A percentile compares a stretch with the other conserved stretches of the same genome.
phyloP scores from a whole-genome alignment of 257 asterid species.

The Ehretia macrophylla region DNA sequence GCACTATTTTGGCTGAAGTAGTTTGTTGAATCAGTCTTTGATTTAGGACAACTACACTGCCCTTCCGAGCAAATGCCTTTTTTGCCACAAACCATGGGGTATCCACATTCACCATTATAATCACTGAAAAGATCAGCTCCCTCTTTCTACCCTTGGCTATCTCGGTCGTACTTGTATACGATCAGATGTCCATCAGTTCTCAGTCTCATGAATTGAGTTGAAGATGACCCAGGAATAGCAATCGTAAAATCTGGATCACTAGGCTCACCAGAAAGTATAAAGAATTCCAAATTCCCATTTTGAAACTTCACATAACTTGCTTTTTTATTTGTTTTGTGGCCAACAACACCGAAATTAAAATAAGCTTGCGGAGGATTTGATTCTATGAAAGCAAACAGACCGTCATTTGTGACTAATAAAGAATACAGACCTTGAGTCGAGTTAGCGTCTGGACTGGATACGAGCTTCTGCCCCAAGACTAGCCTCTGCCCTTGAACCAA shows the following conservation, averaged over 20 bases:
- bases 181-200: conserved; percentile 25
- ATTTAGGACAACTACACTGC: conserved; percentile 39
- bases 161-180: no score
- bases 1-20: conserved; percentile 21
- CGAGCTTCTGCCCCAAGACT: conserved; percentile 15
- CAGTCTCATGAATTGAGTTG: conserved; percentile 14
- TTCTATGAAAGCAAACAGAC: conserved; percentile 14
- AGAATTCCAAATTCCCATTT: conserved; percentile 8
- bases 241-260: background rate
- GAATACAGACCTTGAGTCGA: conserved; percentile 15
- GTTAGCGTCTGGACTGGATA: conserved; percentile 11
- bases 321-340: background rate
- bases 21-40: conserved; percentile 9
- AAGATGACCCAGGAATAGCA: background rate
- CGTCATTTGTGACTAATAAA: conserved; percentile 4
- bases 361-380: conserved; percentile 18
- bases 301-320: conserved; percentile 1
- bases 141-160: no score
- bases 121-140: conserved; percentile 23
- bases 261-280: background rate
- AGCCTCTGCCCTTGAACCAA: conserved; percentile 39
- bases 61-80: conserved; percentile 36
- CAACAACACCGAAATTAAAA: background rate
- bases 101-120: conserved; percentile 18
- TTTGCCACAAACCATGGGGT: conserved; percentile 42